These are phyloP conservation scores for Sporothrix curviconia DNA, from an alignment of 2,329 filamentous ascomycete genomes.

Conservation along the genomic window DNA sequence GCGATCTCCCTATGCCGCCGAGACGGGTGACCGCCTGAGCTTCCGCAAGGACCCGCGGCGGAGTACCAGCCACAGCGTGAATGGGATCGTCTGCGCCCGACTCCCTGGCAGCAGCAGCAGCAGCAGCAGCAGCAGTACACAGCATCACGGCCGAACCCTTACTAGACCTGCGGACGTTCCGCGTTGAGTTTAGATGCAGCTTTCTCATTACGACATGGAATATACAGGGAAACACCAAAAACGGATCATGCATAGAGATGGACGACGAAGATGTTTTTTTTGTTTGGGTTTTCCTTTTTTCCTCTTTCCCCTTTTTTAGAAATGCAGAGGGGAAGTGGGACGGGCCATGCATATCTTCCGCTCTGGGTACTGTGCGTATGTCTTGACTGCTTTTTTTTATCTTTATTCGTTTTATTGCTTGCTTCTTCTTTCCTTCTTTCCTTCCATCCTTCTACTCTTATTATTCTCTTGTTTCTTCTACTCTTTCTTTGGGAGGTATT, in stretches of 20 bases:
- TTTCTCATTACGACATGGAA: too few species aligned
- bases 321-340: not conserved
- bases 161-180: not conserved
- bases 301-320: not conserved
- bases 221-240: too few species aligned
- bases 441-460: not conserved
- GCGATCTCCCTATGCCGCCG: slow-evolving; percentile 3
- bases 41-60: slow-evolving; percentile 20
- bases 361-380: too few species aligned
- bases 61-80: slow-evolving; percentile 18
- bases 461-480: not conserved
- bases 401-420: not conserved
- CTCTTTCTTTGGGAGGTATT: too few species aligned
- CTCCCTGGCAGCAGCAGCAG: slow-evolving; percentile 21
- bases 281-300: not conserved
- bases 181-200: too few species aligned
- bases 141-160: slow-evolving; percentile 16
- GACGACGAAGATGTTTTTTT: not conserved
- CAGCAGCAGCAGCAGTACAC: slow-evolving; percentile 19
- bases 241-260: too few species aligned
- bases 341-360: too few species aligned
- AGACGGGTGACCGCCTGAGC: slow-evolving; percentile 22
- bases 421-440: too few species aligned
- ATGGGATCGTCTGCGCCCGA: slow-evolving; percentile 20
- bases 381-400: not conserved